Conservation (phyloP, 495 filamentous ascomycete species). For the Monascus purpureus region DNA sequence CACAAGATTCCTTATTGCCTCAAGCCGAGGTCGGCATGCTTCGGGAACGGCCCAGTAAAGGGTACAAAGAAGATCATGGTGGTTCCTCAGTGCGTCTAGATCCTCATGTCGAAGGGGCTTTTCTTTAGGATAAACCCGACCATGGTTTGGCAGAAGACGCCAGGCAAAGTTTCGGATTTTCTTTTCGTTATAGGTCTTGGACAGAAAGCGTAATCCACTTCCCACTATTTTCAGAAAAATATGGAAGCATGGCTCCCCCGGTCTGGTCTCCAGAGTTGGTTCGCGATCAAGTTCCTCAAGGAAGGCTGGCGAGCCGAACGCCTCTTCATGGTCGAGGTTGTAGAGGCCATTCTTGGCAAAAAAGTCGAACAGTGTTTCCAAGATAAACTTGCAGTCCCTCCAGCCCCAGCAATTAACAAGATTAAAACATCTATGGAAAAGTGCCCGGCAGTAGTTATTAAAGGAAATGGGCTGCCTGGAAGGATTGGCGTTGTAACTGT, state of each 20-base stretch:
- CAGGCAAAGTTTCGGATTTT: conserved; percentile 65
- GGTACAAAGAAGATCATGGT: conserved; percentile 83
- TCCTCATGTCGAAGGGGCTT: conserved; percentile 57
- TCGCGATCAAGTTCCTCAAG: conserved; percentile 54
- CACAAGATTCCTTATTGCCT: conserved; percentile 66
- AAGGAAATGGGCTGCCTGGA: conserved; percentile 44
- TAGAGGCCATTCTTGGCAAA: conserved; percentile 63
- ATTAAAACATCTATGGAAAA: conserved; percentile 63
- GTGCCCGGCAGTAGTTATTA: conserved; percentile 65
- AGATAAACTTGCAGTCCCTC: conserved; percentile 61
- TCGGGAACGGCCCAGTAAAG: conserved; percentile 77
- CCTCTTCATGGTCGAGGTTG: conserved; percentile 66
- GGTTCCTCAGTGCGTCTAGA: conserved; percentile 78
- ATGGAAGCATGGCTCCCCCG: conserved; percentile 78
- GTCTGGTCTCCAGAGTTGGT: conserved; percentile 44
- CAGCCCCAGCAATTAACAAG: conserved; percentile 78
- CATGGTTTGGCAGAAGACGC: conserved; percentile 78
- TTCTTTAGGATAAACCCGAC: conserved; percentile 75
- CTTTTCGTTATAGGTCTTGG: conserved; percentile 44
- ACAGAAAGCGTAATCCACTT: conserved; percentile 49
- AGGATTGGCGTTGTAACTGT: conserved; percentile 44
- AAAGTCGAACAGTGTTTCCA: conserved; percentile 79
- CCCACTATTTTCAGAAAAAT: conserved; percentile 82
- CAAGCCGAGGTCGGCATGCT: conserved; percentile 50
- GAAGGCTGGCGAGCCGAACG: conserved; percentile 61